A percentile compares a stretch with the other conserved stretches of the same genome.
These are phyloP conservation scores for Hyphopichia pseudoburtonii DNA, from an alignment of 1,139 yeast species.

Conservation along the genomic window DNA sequence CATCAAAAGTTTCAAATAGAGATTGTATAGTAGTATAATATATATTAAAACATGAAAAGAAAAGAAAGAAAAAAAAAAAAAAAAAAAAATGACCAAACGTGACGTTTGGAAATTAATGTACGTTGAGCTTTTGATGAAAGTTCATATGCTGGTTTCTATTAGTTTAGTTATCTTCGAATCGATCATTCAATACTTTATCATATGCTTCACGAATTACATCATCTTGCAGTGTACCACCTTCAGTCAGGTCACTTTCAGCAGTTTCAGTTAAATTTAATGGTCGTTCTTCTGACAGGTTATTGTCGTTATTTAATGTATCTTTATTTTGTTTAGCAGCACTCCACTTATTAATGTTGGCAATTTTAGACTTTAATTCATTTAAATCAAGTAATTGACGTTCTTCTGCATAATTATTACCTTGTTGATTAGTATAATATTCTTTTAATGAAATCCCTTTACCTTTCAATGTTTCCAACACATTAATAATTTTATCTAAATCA, in stretches of 20 bases:
- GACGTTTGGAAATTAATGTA: no score
- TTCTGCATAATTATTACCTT: constrained; percentile 10
- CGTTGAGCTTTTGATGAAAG: no score
- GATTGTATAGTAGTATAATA: no score
- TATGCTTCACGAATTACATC: constrained; percentile 47
- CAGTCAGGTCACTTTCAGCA: constrained; percentile 7
- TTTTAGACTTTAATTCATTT: constrained; percentile 12
- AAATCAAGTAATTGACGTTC: constrained; percentile 15
- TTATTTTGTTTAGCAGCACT: not conserved
- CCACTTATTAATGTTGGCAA: constrained; percentile 7
- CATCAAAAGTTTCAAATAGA: no score
- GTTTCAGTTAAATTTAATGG: constrained; percentile 1
- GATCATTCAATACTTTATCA: constrained; percentile 48
- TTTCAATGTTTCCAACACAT: constrained; percentile 50
- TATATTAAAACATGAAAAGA: no score
- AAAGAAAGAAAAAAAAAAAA: no score
- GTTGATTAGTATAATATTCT: constrained; percentile 37
- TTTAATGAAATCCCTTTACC: constrained; percentile 52
- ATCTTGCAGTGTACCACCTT: constrained; percentile 11
- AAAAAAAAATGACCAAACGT: no score
- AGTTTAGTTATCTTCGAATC: no score
- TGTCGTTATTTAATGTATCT: not conserved
- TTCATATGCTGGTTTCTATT: no score
- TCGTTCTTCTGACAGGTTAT: not conserved
- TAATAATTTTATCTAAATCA: constrained; percentile 55